Evolutionary conservation across 495 filamentous ascomycete species (phyloP), one percentile per base, ranked within the genome.

Genomic region (Neurospora sublineolata): DNA sequence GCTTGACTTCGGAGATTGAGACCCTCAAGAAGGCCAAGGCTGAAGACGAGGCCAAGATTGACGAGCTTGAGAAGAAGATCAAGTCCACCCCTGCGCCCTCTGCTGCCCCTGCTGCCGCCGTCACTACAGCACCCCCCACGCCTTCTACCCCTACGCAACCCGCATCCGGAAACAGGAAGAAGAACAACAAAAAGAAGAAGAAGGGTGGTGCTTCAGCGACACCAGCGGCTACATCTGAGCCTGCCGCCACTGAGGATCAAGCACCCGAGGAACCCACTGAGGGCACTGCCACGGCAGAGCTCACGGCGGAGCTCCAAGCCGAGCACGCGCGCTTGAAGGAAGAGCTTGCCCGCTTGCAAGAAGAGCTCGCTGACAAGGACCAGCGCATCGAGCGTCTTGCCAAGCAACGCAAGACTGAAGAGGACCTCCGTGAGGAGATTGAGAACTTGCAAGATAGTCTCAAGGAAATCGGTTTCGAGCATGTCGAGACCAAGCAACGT

Each of bases 181-280:
- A 92, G 77, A 95, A 92, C 67, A 92, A 89, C 69, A 95, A 94
- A 79, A 97, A 94, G 85, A 97, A 95, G 86, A 97, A 93, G 85
- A 89, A 88, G 44, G 87, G 85, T 18, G 89, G 87, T 68, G 83
- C 80, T 64, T 68, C 83, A 4, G 69, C 71, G 5, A 68, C 75
- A 16, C 68, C 72, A 60, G 64, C 83, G 12, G 67, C 70, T 7
- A 40, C 76, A 40, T 67, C 70, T 10, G 79, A 79, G 40, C 39
- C 71, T 40, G 68, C 76, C 16, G 38, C 73, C 20, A 78, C 74
- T 39, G 80, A 81, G 38, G 80, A 81, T 37, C 76, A 76, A 4
- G 69, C 72, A 14, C 75, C 75, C 9, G 67, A 73, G 16, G 75
- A 79, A 12, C 70, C 77, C 4, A 33, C 71, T 9, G 79, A 82